Conservation (phyloP, 108 stramenopile genomes). For the Fistulifera pelliculosa region DNA sequence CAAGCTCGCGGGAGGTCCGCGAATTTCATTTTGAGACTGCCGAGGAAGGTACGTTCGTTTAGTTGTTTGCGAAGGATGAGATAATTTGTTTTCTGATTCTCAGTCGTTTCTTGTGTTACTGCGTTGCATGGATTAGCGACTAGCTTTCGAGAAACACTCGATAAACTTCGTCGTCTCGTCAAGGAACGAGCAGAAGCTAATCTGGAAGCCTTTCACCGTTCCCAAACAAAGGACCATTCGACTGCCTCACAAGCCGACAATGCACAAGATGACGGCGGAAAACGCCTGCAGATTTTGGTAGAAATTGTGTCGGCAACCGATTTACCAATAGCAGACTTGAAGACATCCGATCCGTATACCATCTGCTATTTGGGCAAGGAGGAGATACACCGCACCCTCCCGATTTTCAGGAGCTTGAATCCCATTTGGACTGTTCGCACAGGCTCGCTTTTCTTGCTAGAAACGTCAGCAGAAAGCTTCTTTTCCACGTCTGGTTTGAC, state of each 20-base stretch:
- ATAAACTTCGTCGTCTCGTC: constrained; percentile 7
- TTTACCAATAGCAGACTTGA: constrained; percentile 50
- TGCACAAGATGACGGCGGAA: background rate
- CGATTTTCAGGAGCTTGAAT: constrained; percentile 37
- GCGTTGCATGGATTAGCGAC: too few species aligned
- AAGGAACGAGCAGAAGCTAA: constrained; percentile 11
- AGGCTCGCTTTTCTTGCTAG: constrained; percentile 55
- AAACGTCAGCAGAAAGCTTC: constrained; percentile 41
- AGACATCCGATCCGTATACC: constrained; percentile 55
- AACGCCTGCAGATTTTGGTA: constrained; percentile 26
- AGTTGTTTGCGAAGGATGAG: too few species aligned
- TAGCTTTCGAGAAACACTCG: constrained; percentile 10
- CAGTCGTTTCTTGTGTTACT: too few species aligned
- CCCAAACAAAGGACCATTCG: background rate
- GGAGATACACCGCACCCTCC: constrained; percentile 49
- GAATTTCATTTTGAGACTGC: constrained; percentile 12
- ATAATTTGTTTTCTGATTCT: too few species aligned
- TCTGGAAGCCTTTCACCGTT: background rate
- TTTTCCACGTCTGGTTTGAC: constrained; percentile 23
- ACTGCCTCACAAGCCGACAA: background rate
- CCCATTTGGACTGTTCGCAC: constrained; percentile 72
- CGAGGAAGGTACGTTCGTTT: background rate
- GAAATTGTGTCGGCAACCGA: constrained; percentile 68
- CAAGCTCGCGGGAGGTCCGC: constrained; percentile 11
- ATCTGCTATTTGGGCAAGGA: constrained; percentile 30